Conservation (phyloP, 805 yeast genomes). For the Isabelozyma pseudorhagii region DNA sequence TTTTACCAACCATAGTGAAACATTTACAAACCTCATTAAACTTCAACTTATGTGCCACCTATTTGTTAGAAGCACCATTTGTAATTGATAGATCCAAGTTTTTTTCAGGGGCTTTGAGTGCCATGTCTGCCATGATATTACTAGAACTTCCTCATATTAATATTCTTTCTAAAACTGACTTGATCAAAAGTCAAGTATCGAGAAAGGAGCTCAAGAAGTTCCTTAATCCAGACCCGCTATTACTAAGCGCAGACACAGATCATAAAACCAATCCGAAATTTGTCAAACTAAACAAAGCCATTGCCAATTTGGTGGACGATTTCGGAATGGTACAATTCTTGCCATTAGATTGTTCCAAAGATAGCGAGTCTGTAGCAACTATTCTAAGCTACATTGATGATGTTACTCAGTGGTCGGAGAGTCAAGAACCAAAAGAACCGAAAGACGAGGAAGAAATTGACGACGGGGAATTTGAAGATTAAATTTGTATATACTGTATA, state of each 20-base stretch:
- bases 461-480: conserved; percentile 21
- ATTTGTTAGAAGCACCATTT: conserved; percentile 90
- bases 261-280: conserved; percentile 56
- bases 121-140: conserved; percentile 97
- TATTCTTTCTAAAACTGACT: conserved; percentile 80
- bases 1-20: conserved; percentile 81
- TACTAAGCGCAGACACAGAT: conserved; percentile 53
- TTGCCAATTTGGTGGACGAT: conserved; percentile 90
- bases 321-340: conserved; percentile 98
- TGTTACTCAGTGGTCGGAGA: conserved; percentile 95
- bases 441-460: conserved; percentile 66
- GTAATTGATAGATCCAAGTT: conserved; percentile 87
- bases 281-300: conserved; percentile 68
- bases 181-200: conserved; percentile 75
- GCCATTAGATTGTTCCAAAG: conserved; percentile 72
- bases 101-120: conserved; percentile 91
- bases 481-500: neutral
- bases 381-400: conserved; percentile 93
- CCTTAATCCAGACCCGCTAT: conserved; percentile 86
- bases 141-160: conserved; percentile 94
- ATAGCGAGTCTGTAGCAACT: conserved; percentile 71
- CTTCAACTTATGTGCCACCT: conserved; percentile 89
- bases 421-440: conserved; percentile 96
- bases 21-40: conserved; percentile 78
- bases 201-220: conserved; percentile 77